These are phyloP conservation scores for Talinum fruticosum DNA, from an alignment of 148 eudicot species.

Conservation along the genomic window DNA sequence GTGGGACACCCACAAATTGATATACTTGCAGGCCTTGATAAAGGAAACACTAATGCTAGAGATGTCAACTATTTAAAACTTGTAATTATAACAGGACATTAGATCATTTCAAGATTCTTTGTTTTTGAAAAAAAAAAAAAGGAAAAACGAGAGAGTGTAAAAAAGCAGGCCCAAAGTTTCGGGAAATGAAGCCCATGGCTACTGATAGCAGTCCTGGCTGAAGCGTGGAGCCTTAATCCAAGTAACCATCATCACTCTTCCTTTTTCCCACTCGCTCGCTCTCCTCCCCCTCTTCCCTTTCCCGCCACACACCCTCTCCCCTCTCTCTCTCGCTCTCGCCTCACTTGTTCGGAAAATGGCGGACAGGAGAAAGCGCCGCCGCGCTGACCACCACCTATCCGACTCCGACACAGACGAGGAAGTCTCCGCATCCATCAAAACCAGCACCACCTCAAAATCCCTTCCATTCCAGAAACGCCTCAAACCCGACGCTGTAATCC, in stretches of 20 bases:
- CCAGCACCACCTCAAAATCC: slow-evolving; percentile 29
- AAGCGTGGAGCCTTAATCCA: background rate
- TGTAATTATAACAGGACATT: too few species aligned
- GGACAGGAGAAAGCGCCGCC: slow-evolving; percentile 73
- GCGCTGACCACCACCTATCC: slow-evolving; percentile 31
- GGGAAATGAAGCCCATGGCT: too few species aligned
- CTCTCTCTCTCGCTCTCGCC: slow-evolving; percentile 19
- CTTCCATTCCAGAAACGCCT: slow-evolving; percentile 59
- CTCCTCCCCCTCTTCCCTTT: background rate
- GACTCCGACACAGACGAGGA: slow-evolving; percentile 34
- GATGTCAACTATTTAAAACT: too few species aligned
- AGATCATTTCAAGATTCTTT: too few species aligned
- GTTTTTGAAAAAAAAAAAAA: too few species aligned
- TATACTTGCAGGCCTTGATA: too few species aligned
- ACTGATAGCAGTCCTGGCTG: too few species aligned
- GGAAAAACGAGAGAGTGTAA: too few species aligned
- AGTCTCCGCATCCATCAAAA: background rate
- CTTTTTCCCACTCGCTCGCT: background rate
- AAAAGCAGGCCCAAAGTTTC: too few species aligned
- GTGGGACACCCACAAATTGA: too few species aligned
- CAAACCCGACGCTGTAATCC: slow-evolving; percentile 58
- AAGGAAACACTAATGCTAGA: too few species aligned
- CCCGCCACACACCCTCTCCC: slow-evolving; percentile 17
- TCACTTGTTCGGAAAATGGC: slow-evolving; percentile 37
- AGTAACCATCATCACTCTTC: background rate